Conservation (phyloP, 73 alveolate genomes). For the Uronychia binucleata region DNA sequence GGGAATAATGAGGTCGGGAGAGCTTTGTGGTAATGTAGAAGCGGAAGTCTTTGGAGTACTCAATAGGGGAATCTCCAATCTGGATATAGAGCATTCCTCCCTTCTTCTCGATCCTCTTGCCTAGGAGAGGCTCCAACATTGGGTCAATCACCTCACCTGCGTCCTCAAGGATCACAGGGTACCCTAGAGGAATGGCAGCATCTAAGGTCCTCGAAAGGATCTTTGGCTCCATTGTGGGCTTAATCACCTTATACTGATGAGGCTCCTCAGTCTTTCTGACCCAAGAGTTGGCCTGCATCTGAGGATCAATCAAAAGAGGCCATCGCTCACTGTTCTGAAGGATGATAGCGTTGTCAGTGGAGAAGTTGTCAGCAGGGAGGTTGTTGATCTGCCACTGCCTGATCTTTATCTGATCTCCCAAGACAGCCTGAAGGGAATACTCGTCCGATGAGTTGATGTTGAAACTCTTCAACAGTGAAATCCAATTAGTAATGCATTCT, state of each 20-base stretch:
- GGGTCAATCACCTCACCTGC: constrained; percentile 95
- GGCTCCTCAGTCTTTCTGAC: constrained; percentile 71
- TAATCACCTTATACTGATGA: constrained; percentile 7
- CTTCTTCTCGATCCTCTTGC: constrained; percentile 89
- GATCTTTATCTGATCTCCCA: constrained; percentile 98
- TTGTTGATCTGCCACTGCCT: constrained; percentile 96
- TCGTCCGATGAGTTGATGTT: constrained; percentile 63
- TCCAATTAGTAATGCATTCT: constrained; percentile 94
- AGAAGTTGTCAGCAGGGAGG: constrained; percentile 96
- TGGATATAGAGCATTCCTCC: constrained; percentile 81
- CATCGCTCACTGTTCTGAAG: constrained; percentile 97
- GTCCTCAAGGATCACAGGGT: constrained; percentile 96
- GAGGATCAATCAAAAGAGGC: constrained; percentile 99
- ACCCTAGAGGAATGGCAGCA: constrained; percentile 92
- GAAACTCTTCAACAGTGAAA: constrained; percentile 56
- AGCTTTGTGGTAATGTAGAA: constrained; percentile 99
- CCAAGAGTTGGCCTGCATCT: constrained; percentile 97
- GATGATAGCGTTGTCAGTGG: constrained; percentile 99
- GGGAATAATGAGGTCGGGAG: constrained; percentile 99
- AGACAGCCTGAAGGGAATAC: constrained; percentile 76
- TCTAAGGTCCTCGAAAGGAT: constrained; percentile 80
- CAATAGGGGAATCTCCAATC: constrained; percentile 91
- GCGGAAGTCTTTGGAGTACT: constrained; percentile 87
- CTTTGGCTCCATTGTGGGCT: constrained; percentile 88
- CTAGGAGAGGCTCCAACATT: constrained; percentile 93